Conservation (phyloP, 257 asterid species). For the Mitragyna speciosa region DNA sequence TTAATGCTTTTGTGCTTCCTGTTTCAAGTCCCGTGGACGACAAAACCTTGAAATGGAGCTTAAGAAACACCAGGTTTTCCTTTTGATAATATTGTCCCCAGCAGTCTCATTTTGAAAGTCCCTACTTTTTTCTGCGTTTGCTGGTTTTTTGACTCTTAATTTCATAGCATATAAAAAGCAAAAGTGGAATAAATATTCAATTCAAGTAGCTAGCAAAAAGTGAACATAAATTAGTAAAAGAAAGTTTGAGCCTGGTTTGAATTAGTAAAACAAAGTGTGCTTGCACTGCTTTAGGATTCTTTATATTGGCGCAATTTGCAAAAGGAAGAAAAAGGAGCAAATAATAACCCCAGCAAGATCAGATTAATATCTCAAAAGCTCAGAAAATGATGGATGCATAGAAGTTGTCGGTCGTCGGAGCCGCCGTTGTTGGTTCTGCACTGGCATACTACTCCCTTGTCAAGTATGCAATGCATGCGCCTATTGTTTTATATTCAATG, state of each 20-base stretch:
- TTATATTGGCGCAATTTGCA: too few relatives aligned
- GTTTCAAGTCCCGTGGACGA: constrained; percentile 4
- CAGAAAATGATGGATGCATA: background rate
- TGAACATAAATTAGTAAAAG: background rate
- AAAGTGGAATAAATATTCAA: background rate
- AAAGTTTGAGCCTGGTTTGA: background rate
- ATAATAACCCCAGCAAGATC: background rate
- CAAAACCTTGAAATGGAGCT: background rate
- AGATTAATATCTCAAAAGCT: background rate
- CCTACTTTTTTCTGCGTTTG: background rate
- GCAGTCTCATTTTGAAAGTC: background rate
- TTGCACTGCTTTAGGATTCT: background rate
- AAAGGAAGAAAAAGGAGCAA: background rate
- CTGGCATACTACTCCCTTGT: constrained; percentile 57
- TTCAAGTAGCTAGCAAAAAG: background rate
- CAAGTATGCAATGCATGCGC: constrained; percentile 28
- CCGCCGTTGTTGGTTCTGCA: constrained; percentile 55
- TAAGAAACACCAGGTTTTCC: background rate
- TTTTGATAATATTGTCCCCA: background rate
- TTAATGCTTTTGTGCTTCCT: background rate
- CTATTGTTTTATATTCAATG: too few relatives aligned
- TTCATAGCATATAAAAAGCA: background rate
- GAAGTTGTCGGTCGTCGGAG: background rate
- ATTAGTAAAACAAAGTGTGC: too few relatives aligned
- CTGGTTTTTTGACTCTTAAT: background rate